Base-by-base conservation (phyloP, 163 green algal genomes). In the Picocystis sp. region DNA sequence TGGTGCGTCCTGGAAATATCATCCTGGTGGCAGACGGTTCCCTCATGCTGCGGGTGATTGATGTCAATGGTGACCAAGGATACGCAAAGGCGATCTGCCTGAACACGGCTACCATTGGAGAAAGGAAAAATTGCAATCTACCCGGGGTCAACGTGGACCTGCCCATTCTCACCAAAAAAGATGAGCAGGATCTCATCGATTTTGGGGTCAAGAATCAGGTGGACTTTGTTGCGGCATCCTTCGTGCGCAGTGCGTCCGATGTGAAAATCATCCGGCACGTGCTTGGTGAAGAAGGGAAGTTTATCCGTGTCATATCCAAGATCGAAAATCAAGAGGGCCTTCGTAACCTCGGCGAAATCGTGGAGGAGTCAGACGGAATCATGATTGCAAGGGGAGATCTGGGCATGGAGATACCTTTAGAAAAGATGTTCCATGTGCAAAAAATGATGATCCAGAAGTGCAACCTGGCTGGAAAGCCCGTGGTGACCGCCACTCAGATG, bases 111-210 rank as follows among this genome's bases (percentile, higher is more conserved):
- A 73, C 63, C 10, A 61, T 89, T 43, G 80, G 80, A 1, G 66
- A 89, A 71, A 64, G 79, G 33, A 89, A 89, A 64, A 89, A 89
- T 57, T 77, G 80, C 72, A 89, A 89, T 62, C 72, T 89, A 46
- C 80, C 80, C 2, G 79, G 79, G 9, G 75, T 82, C 0, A 64
- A 84, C 24, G 74, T 83, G 5, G 65, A 83, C 56, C 58, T 83
- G 11, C 74, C 74, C 13, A 74, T 71, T 3, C 59, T 83, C 12
- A 83, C 73, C 11, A 61, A 69, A 19, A 81, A 81, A 63, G 73
- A 80, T 55, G 57, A 74, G 29, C 35, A 48, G 11, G 68, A 74
- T 56, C 57, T 74, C 46, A 22, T 64, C 14, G 19, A 56, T 11
- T 74, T 58, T 58, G 66, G 65, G 19, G 45, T 75, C 6, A 52